These are phyloP conservation scores for Plasmodium inui DNA, from an alignment of 169 alveolate genomes.

Conservation along the genomic window DNA sequence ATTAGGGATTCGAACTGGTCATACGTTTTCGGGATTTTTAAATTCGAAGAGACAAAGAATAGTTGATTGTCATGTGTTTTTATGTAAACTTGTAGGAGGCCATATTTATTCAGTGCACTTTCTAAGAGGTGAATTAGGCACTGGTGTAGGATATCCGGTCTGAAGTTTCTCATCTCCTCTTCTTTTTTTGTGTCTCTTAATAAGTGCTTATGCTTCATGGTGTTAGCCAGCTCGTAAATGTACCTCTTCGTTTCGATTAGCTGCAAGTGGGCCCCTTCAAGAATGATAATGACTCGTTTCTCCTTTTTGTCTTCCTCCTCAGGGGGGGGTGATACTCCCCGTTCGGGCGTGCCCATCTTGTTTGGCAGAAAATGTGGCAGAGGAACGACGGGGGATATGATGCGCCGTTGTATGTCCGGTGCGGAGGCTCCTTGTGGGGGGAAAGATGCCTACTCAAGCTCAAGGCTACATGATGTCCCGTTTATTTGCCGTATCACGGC, in stretches of 20 bases:
- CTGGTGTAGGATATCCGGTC: constrained; percentile 92
- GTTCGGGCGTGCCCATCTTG: background rate
- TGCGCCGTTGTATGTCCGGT: background rate
- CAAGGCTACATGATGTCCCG: background rate
- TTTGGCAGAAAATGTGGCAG: constrained; percentile 2
- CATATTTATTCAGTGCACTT: constrained; percentile 87
- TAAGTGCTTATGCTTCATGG: constrained; percentile 27
- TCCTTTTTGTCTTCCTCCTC: constrained; percentile 1
- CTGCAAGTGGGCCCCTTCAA: constrained; percentile 71
- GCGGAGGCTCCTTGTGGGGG: background rate
- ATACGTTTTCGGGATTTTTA: constrained; percentile 89
- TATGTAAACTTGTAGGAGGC: constrained; percentile 85
- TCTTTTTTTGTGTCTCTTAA: constrained; percentile 17
- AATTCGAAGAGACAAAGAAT: constrained; percentile 90
- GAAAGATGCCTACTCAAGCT: background rate
- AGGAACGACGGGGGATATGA: background rate
- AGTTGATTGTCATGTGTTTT: constrained; percentile 88
- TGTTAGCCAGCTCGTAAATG: constrained; percentile 57
- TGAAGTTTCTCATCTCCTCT: constrained; percentile 81
- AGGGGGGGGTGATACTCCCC: background rate
- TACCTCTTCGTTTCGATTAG: constrained; percentile 57
- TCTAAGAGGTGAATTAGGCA: constrained; percentile 89
- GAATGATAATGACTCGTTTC: constrained; percentile 41
- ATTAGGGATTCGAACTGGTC: constrained; percentile 87
- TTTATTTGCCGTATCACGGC: background rate